Percentiles rank a stretch among this genome's conserved stretches.
These are phyloP conservation scores for Holtermanniella nyarrowii DNA, from an alignment of 768 basidiomycete species.

Conservation along the genomic window DNA sequence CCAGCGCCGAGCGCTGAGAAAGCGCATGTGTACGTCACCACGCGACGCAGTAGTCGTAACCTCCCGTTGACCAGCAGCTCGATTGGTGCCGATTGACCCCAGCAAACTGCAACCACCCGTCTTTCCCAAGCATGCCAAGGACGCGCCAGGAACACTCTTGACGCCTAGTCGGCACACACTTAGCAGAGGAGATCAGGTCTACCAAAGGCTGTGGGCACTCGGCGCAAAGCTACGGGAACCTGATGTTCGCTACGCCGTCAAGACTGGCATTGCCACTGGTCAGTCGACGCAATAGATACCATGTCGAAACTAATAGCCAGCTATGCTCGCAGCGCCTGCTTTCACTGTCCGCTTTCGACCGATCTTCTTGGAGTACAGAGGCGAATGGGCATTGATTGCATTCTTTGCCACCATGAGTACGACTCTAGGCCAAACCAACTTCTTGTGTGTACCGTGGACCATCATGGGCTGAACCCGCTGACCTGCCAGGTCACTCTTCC, in stretches of 20 bases:
- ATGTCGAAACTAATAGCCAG: slow-evolving; percentile 41
- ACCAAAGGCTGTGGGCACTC: slow-evolving; percentile 63
- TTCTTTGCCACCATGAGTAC: slow-evolving; percentile 46
- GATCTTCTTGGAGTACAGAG: slow-evolving; percentile 67
- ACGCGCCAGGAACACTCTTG: slow-evolving; percentile 76
- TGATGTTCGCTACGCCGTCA: slow-evolving; percentile 77
- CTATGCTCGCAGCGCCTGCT: slow-evolving; percentile 74
- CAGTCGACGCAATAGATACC: slow-evolving; percentile 5
- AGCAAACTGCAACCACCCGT: slow-evolving; percentile 48
- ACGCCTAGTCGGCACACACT: slow-evolving; percentile 58
- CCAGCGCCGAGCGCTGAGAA: not conserved
- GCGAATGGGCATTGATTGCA: slow-evolving; percentile 94
- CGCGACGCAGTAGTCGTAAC: no score
- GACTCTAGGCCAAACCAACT: slow-evolving; percentile 61
- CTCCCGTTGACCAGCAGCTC: slow-evolving; percentile 17
- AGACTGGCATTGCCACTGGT: slow-evolving; percentile 50
- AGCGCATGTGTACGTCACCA: slow-evolving; percentile 25
- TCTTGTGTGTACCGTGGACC: slow-evolving; percentile 46
- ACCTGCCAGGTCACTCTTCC: slow-evolving; percentile 49
- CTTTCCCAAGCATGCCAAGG: slow-evolving; percentile 72
- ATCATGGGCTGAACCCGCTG: not conserved
- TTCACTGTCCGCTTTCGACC: slow-evolving; percentile 71
- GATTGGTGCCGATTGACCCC: slow-evolving; percentile 40
- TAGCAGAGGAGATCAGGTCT: slow-evolving; percentile 53
- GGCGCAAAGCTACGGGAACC: slow-evolving; percentile 57